Evolutionary conservation across 1,139 yeast species (phyloP), one percentile per base, ranked within the genome.

Genomic region (Zhuliangozyma blackwelliae): DNA sequence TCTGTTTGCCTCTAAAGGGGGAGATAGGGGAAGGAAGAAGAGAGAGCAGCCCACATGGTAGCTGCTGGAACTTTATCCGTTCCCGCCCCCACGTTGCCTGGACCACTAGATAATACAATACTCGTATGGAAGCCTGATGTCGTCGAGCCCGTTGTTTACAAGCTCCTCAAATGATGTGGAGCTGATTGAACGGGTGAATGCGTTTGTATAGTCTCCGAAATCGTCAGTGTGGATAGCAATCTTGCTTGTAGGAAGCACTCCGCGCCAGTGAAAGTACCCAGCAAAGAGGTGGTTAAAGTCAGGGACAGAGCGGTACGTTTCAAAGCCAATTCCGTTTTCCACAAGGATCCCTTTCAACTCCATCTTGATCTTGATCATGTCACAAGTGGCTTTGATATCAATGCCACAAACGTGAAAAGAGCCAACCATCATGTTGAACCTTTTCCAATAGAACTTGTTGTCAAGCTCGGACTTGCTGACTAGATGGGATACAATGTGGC

Each of bases 351-450:
- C 30, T 34, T 47, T 50, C 30, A 52, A 34, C 10, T 34, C 38
- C 12, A 38, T 28, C 30, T 52, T 52, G 32, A 49, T 43, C 28
- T 29, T 38, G 16, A 50, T 40, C 25, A 40, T 39, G 5, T 37
- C 11, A 20, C 12, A 4, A 6, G 19, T 10, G n/a, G 13, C 12
- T 20, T 31, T 27, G 22, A 26, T 10, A 11, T 20, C n/a, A 19
- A 32, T 26, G 22, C 22, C 12, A 11, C 8, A 28, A 10, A 10
- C 13, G 13, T 29, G 16, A 10, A 11, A 20, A 11, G 22, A 33
- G 27, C 21, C 10, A 12, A 28, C 20, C 23, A 25, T 16, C 25
- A 31, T 13, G 6, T 10, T 10, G 25, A 11, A 22, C 26, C 3
- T 4, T 25, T 25, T n/a, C 12, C 7, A 7, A 13, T 11, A 27